phyloP scores from a whole-genome alignment of 164 flowering plant genomes.

The Annona cherimola region DNA sequence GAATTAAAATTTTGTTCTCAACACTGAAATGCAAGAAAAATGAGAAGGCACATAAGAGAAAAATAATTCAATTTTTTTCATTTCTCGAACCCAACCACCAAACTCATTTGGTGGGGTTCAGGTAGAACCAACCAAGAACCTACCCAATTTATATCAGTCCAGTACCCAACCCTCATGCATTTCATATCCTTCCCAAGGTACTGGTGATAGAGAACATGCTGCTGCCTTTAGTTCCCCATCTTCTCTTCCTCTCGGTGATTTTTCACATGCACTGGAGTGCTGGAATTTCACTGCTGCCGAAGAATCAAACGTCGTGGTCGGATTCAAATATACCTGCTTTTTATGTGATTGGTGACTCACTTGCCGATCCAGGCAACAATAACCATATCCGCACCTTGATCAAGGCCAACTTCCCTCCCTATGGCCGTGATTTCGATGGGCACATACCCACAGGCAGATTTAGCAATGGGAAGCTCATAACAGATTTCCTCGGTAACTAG shows the following conservation, averaged over 20 bases:
- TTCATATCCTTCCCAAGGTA: neutral
- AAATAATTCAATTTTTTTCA: no score
- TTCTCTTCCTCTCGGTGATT: neutral
- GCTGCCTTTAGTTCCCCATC: neutral
- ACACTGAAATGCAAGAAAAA: no score
- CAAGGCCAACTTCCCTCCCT: conserved; percentile 41
- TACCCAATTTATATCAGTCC: no score
- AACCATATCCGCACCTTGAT: conserved; percentile 24
- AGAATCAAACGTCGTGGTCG: neutral
- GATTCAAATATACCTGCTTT: conserved; percentile 34
- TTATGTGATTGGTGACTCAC: conserved; percentile 44
- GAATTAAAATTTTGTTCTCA: no score
- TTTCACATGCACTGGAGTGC: neutral
- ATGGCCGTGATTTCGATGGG: conserved; percentile 39
- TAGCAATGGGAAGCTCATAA: conserved; percentile 32
- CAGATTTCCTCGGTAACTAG: conserved; percentile 26
- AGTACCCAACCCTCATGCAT: neutral
- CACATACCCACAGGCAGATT: conserved; percentile 49
- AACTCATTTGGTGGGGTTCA: no score
- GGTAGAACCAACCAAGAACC: no score
- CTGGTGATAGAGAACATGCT: neutral
- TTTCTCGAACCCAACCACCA: no score
- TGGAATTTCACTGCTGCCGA: neutral
- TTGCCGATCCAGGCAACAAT: conserved; percentile 50
- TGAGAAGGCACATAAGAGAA: no score